Conservation (phyloP, 129 eudicot species). For the Flaveria ramosissima region DNA sequence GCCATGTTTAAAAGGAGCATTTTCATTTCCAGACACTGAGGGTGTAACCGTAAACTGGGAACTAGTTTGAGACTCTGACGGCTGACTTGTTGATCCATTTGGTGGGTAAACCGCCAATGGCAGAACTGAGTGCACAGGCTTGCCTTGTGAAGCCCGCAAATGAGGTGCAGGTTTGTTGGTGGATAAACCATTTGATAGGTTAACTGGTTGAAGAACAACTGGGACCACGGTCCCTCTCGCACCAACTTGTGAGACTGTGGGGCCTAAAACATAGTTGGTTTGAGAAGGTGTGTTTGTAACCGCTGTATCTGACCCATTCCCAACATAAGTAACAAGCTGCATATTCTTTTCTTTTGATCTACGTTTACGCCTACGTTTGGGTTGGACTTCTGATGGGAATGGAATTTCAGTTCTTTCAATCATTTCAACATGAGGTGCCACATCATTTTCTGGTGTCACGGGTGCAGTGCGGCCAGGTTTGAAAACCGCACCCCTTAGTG, state of each 20-base stretch:
- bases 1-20: conserved; percentile 32
- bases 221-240: conserved; percentile 72
- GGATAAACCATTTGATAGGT: conserved; percentile 42
- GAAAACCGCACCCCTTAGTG: conserved; percentile 83
- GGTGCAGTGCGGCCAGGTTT: conserved; percentile 92
- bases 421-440: conserved; percentile 81
- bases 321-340: conserved; percentile 40
- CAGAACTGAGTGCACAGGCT: conserved; percentile 56
- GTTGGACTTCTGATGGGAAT: conserved; percentile 42
- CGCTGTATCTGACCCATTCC: conserved; percentile 36
- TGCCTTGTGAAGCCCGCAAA: conserved; percentile 49
- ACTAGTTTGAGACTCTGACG: conserved; percentile 41
- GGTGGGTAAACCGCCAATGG: conserved; percentile 66
- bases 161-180: conserved; percentile 49
- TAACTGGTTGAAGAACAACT: conserved; percentile 63
- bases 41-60: conserved; percentile 39
- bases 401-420: conserved; percentile 60
- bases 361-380: conserved; percentile 35
- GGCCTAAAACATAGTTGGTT: conserved; percentile 39
- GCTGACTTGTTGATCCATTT: conserved; percentile 42
- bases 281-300: conserved; percentile 29
- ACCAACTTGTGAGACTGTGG: conserved; percentile 50
- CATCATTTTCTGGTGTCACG: conserved; percentile 74
- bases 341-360: conserved; percentile 45
- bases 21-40: conserved; percentile 32